Conservation (phyloP, 2,329 filamentous ascomycete species). For the Microthyrium microscopicum region DNA sequence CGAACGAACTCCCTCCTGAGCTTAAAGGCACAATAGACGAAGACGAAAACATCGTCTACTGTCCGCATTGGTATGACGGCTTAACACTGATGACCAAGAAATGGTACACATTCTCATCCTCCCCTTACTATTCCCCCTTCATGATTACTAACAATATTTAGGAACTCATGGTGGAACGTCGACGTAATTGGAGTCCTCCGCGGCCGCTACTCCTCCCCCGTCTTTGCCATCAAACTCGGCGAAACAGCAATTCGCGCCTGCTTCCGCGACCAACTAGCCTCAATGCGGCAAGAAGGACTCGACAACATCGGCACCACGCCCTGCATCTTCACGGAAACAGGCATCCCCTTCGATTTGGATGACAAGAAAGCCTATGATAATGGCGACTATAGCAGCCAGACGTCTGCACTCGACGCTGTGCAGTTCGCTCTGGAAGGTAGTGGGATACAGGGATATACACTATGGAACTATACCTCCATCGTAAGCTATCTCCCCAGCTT, state of each 20-base stretch:
- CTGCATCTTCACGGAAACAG: conserved; percentile 83
- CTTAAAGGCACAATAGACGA: conserved; percentile 82
- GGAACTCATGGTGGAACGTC: conserved; percentile 89
- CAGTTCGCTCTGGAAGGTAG: conserved; percentile 83
- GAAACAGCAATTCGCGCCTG: conserved; percentile 91
- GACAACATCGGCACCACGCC: conserved; percentile 80
- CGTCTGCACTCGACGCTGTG: conserved; percentile 86
- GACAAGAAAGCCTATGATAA: conserved; percentile 90
- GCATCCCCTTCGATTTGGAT: conserved; percentile 98
- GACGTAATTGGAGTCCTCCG: conserved; percentile 86
- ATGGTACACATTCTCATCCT: conserved; percentile 42
- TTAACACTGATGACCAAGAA: conserved; percentile 96
- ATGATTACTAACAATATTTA: conserved; percentile 18
- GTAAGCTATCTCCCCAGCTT: conserved; percentile 28
- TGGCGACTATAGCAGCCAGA: conserved; percentile 86
- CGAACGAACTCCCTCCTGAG: conserved; percentile 74
- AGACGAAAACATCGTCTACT: conserved; percentile 77
- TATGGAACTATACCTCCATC: conserved; percentile 72
- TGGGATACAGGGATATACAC: conserved; percentile 64
- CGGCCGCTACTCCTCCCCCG: conserved; percentile 73
- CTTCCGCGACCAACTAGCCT: conserved; percentile 70
- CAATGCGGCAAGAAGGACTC: conserved; percentile 71
- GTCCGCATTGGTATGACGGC: conserved; percentile 92
- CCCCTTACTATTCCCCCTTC: too few relatives aligned
- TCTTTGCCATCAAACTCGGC: conserved; percentile 82